Evolutionary conservation across 2,329 filamentous ascomycete genomes (phyloP).

Genomic region (Pseudopithomyces chartarum): DNA sequence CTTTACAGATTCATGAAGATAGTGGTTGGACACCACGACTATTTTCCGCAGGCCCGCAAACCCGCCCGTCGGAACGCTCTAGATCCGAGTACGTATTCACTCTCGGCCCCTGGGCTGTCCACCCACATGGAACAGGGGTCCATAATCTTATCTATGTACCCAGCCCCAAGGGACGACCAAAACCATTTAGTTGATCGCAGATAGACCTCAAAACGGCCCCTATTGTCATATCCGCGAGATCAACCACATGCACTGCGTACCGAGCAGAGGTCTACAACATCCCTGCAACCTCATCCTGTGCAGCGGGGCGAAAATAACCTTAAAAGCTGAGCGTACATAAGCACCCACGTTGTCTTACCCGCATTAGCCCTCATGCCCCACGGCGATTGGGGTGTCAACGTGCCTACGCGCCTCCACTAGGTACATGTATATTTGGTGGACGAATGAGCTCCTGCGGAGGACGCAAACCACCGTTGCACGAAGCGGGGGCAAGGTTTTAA

Average conservation of each 20-base stretch:
- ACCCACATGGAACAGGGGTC: too few species aligned
- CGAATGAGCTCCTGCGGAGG: too few species aligned
- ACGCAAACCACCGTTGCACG: neutral
- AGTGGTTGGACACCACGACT: too few species aligned
- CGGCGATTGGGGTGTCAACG: neutral
- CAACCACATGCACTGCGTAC: neutral
- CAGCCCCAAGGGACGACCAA: neutral
- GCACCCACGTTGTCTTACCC: neutral
- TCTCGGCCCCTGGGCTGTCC: too few species aligned
- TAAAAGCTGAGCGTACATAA: slow-evolving; percentile 4
- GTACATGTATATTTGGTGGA: too few species aligned
- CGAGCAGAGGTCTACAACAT: neutral
- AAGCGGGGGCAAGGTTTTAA: too few species aligned
- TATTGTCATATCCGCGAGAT: neutral
- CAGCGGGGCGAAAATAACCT: slow-evolving; percentile 5
- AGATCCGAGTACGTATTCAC: too few species aligned
- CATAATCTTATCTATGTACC: too few species aligned
- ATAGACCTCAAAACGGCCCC: neutral
- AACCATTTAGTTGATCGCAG: neutral
- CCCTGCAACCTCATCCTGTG: neutral
- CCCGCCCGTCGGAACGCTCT: too few species aligned
- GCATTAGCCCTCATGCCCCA: neutral
- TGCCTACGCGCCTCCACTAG: too few species aligned
- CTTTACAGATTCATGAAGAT: too few species aligned
- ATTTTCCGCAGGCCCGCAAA: too few species aligned